These are phyloP conservation scores for Backusella luteola DNA, from an alignment of 192 early-diverging fungal genomes.

Conservation along the genomic window DNA sequence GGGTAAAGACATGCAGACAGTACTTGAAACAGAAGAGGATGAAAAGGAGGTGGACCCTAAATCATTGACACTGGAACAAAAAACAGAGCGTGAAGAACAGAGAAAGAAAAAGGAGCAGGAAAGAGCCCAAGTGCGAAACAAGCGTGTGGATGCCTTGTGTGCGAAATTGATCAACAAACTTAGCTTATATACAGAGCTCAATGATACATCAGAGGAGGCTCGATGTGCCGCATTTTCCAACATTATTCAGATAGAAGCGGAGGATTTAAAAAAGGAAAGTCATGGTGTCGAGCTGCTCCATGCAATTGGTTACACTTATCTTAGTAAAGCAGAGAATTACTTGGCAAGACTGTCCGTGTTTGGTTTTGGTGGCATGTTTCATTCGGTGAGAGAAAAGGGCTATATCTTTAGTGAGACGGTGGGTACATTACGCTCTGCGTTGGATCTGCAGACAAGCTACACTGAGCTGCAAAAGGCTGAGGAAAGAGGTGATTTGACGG, in stretches of 20 bases:
- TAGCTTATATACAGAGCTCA: constrained; percentile 62
- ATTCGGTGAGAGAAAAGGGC: constrained; percentile 81
- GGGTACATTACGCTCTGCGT: constrained; percentile 85
- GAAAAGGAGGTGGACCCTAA: constrained; percentile 18
- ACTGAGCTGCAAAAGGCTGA: constrained; percentile 88
- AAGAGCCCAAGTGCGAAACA: constrained; percentile 48
- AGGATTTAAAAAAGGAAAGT: constrained; percentile 86
- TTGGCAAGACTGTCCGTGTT: constrained; percentile 66
- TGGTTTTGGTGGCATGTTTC: constrained; percentile 70
- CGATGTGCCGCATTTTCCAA: constrained; percentile 62
- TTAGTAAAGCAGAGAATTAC: constrained; percentile 85
- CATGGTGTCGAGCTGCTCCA: constrained; percentile 94
- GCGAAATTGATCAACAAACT: constrained; percentile 77
- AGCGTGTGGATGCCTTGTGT: constrained; percentile 71
- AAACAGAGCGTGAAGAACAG: constrained; percentile 56
- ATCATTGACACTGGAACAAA: constrained; percentile 48
- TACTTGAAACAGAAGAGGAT: constrained; percentile 61
- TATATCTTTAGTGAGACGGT: constrained; percentile 92
- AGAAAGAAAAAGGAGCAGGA: constrained; percentile 59
- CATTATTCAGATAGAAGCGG: constrained; percentile 76
- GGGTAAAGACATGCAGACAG: constrained; percentile 87
- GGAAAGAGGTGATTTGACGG: constrained; percentile 66
- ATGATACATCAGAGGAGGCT: constrained; percentile 10
- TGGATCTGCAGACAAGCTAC: constrained; percentile 92
- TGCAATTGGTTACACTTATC: constrained; percentile 91